A percentile compares a stretch with the other conserved stretches of the same genome.
phyloP scores from a whole-genome alignment of 1,284 basidiomycete species.

The Cutaneotrichosporon dermatis region DNA sequence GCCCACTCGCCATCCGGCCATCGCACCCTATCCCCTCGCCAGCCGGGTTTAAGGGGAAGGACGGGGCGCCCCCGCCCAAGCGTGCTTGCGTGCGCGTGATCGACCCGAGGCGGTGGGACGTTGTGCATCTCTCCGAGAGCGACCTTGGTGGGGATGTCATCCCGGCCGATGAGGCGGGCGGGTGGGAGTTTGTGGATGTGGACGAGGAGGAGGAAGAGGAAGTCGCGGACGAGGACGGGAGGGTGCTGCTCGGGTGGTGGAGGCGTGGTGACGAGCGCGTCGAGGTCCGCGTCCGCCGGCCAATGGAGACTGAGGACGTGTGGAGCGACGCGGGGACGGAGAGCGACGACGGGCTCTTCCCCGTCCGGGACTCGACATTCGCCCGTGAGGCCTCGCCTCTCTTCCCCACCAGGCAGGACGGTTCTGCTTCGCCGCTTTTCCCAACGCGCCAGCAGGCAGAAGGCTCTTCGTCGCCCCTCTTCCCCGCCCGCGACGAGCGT shows the following conservation, averaged over 20 bases:
- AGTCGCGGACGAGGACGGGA: constrained; percentile 11
- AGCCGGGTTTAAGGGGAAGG: neutral
- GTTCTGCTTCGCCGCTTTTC: constrained; percentile 12
- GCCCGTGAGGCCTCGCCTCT: constrained; percentile 7
- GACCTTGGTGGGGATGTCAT: constrained; percentile 8
- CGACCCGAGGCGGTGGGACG: constrained; percentile 28
- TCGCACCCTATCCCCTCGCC: constrained; percentile 29
- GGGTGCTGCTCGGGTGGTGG: constrained; percentile 14
- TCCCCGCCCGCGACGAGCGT: constrained; percentile 12
- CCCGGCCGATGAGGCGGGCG: neutral
- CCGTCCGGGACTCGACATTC: constrained; percentile 23
- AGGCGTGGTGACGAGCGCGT: constrained; percentile 3
- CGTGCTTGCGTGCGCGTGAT: constrained; percentile 35
- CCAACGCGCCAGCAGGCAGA: neutral
- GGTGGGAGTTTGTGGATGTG: constrained; percentile 11
- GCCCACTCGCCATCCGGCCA: constrained; percentile 39
- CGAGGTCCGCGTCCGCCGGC: constrained; percentile 5
- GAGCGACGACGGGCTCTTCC: constrained; percentile 7
- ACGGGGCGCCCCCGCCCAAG: constrained; percentile 4
- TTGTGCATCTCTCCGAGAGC: constrained; percentile 14
- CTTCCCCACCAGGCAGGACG: constrained; percentile 4
- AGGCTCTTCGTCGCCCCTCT: constrained; percentile 18
- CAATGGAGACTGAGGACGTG: neutral
- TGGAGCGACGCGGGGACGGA: constrained; percentile 7
- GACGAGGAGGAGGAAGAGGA: constrained; percentile 13